phyloP scores from a whole-genome alignment of 371 early-diverging fungal species.

The Mucor piriformis region DNA sequence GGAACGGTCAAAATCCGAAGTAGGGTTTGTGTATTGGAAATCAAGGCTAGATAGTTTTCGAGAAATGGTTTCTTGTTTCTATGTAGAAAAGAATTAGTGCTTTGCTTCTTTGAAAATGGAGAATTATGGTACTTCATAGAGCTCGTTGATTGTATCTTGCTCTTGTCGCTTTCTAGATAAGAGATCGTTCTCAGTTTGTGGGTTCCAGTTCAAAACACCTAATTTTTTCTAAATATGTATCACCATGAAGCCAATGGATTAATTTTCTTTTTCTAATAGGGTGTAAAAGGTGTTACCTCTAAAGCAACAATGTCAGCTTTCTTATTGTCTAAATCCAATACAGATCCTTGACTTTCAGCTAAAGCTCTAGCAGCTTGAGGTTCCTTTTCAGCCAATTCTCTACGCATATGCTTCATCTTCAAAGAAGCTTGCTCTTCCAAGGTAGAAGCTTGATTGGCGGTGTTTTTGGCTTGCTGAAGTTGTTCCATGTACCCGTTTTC shows the following conservation, averaged over 20 bases:
- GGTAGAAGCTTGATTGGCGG: constrained; percentile 59
- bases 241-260: too few relatives aligned
- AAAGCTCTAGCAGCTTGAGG: constrained; percentile 53
- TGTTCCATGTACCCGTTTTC: constrained; percentile 96
- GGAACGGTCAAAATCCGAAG: constrained; percentile 85
- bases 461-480: constrained; percentile 72
- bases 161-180: constrained; percentile 34
- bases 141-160: constrained; percentile 35
- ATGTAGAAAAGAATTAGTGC: too few relatives aligned
- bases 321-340: constrained; percentile 53
- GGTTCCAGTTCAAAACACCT: constrained; percentile 54
- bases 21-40: constrained; percentile 72
- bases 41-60: constrained; percentile 62
- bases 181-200: constrained; percentile 48
- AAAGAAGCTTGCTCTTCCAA: constrained; percentile 74
- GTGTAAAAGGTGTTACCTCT: too few relatives aligned
- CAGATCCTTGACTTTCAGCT: constrained; percentile 49
- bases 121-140: constrained; percentile 60
- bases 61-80: constrained; percentile 53
- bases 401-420: constrained; percentile 67
- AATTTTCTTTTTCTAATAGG: too few relatives aligned
- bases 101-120: too few relatives aligned
- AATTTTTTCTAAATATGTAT: constrained; percentile 27
- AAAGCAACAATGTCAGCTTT: constrained; percentile 32
- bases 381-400: constrained; percentile 65